Evolutionary conservation across 2,329 filamentous ascomycete genomes (phyloP).

Genomic region (Arthrobotrys conoides): DNA sequence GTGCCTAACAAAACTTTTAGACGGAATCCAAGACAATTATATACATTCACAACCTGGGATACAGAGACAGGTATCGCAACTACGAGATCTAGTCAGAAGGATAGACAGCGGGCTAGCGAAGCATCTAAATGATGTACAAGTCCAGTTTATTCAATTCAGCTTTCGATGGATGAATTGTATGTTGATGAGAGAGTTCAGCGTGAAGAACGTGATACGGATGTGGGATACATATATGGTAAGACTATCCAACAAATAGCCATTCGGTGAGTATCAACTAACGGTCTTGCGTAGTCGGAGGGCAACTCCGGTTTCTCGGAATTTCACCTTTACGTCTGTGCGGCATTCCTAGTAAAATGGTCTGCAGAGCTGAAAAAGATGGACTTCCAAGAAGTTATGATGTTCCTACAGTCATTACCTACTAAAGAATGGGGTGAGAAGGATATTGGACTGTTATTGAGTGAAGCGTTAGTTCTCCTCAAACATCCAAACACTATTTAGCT

Average conservation of each 20-base stretch:
- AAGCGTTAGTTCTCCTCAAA: constrained; percentile 72
- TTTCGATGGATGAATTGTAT: constrained; percentile 99
- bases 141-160: constrained; percentile 99
- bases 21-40: constrained; percentile 99
- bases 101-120: constrained; percentile 79
- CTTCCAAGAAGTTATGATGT: constrained; percentile 99
- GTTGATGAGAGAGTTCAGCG: constrained; percentile 96
- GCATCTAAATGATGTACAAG: constrained; percentile 89
- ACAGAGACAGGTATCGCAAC: constrained; percentile 88
- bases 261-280: neutral
- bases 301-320: constrained; percentile 95
- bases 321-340: constrained; percentile 97
- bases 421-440: constrained; percentile 97
- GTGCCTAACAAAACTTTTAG: constrained; percentile 97
- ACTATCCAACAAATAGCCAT: constrained; percentile 57
- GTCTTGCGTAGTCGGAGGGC: constrained; percentile 82
- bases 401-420: constrained; percentile 92
- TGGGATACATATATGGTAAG: constrained; percentile 98
- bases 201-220: constrained; percentile 97
- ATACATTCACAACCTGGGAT: constrained; percentile 98
- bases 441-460: constrained; percentile 92
- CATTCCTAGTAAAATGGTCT: constrained; percentile 98
- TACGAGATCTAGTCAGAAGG: constrained; percentile 89
- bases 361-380: constrained; percentile 96
- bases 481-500: neutral